Base-by-base conservation (phyloP, 2,329 filamentous ascomycete genomes). In the Podosphaera leucotricha region DNA sequence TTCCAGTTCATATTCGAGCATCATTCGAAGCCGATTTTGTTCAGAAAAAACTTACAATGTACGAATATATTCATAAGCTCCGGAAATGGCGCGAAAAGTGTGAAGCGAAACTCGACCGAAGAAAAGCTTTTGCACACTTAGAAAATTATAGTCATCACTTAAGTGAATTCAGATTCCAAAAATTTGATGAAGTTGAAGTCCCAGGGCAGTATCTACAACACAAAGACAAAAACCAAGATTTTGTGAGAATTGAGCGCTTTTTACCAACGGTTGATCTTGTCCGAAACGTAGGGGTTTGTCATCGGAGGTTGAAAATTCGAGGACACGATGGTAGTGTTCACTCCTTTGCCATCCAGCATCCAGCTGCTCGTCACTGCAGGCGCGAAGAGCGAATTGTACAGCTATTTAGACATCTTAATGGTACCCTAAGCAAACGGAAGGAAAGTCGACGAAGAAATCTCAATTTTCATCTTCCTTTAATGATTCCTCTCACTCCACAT, bases 21-120 rank as follows among this genome's bases (percentile, higher is more conserved):
- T 85, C 86, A 0, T 99, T 99, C 53, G 90, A 98, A 61, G 77
- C 77, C n/a, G 90, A 99, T 62, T 98, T 99, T 61, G 90, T 98
- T 13, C 67, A 74, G 45, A 81, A 86, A 57, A 94, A 93, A 61
- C 92, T 90, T 2, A 95, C 86, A 1, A 94, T 98, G 85, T 80
- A 81, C 58, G 86, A 94, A 59, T 99, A 99, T 64, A 95, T 98
- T 49, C 84, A 93, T 60, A 95, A 94, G 61, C 67, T 98, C 43
- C 80, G 90, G 39, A 80, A 77, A 53, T 99, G 90, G 90, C 76
- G 92, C 44, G 90, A 94, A 62, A 90, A 93, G 59, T 94, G 98
- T 53, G 90, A 95, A 59, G 86, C 95, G 65, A 92, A 92, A 61
- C 75, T 98, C 41, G 90, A 99, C 59, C 79, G 86, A 18, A 74